phyloP scores from a whole-genome alignment of 2,329 filamentous ascomycete species.

The Cladosporium halotolerans region DNA sequence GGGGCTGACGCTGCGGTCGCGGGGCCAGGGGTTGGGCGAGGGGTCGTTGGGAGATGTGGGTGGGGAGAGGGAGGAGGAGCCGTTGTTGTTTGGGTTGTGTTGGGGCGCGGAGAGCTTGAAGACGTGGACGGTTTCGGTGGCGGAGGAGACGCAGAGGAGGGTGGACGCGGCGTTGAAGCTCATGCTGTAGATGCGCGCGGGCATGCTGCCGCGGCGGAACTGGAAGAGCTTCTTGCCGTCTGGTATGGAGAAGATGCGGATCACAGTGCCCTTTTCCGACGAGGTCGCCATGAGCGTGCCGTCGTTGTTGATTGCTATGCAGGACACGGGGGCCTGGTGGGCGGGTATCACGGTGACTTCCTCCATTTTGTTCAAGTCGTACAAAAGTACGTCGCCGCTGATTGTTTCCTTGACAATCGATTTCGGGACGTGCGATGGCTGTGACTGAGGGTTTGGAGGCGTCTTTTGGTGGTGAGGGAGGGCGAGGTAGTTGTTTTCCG shows the following conservation, averaged over 20 bases:
- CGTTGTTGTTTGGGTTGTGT: slow-evolving; percentile 22
- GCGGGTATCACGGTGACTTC: slow-evolving; percentile 94
- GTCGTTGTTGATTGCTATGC: slow-evolving; percentile 85
- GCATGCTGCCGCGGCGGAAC: slow-evolving; percentile 91
- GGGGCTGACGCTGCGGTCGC: slow-evolving; percentile 39
- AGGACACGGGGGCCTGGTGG: slow-evolving; percentile 84
- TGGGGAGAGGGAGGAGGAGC: slow-evolving; percentile 18
- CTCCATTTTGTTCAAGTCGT: slow-evolving; percentile 82
- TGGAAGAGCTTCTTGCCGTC: slow-evolving; percentile 90
- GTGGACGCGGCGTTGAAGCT: slow-evolving; percentile 95
- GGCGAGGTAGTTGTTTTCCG: slow-evolving; percentile 90
- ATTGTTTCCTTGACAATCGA: slow-evolving; percentile 65
- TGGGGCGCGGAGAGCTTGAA: slow-evolving; percentile 64
- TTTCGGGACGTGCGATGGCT: slow-evolving; percentile 79
- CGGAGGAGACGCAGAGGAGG: slow-evolving; percentile 88
- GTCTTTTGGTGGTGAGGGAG: slow-evolving; percentile 73
- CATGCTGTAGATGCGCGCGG: slow-evolving; percentile 96
- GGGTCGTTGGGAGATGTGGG: slow-evolving; percentile 23
- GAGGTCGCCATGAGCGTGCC: slow-evolving; percentile 88
- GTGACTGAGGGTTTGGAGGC: slow-evolving; percentile 31
- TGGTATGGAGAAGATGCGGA: slow-evolving; percentile 89
- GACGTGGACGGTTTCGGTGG: slow-evolving; percentile 92
- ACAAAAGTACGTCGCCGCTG: slow-evolving; percentile 86
- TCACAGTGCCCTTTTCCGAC: slow-evolving; percentile 95
- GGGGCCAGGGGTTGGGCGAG: slow-evolving; percentile 22